Base-by-base conservation (phyloP, 768 basidiomycete genomes). In the Cubamyces sp. region DNA sequence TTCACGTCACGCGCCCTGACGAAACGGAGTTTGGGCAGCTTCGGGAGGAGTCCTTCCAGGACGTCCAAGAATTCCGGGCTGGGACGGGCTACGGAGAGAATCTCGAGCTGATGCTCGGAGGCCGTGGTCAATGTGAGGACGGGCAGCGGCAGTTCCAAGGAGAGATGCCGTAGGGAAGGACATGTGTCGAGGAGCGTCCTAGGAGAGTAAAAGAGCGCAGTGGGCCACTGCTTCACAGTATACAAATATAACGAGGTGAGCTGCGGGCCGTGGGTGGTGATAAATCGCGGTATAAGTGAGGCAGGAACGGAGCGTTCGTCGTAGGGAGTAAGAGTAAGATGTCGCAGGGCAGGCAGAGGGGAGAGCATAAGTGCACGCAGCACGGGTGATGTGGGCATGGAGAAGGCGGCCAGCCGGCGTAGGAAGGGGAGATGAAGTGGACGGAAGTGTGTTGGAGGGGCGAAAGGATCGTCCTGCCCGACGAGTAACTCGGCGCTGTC, bases 31-130 rank as follows among this genome's bases (percentile, higher is more conserved):
- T 76, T 68, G 0, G 89, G 88, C 19, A 92, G 73, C 3, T 73
- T 77, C 5, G 84, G 83, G 25, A 91, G 75, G 26, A 86, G 66
- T 1, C 73, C 71, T 66, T 88, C 86, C 47, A 93, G 72, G 6
- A 81, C 74, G 12, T 68, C 68, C 78, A 87, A 86, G 58, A 86
- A 87, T 18, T 85, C 81, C 16, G 78, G 57, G 59, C 77, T 83
- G 1, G 92, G 92, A n/a, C 90, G 81, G 0, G 92, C 90, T 64
- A 94, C 84, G 18, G 90, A 89, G 6, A 94, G 76, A 45, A 90
- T 84, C 62, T 83, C 80, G 21, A 93, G 77, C 12, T 78, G 77
- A 8, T 79, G 78, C 25, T 45, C 62, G 40, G 66, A 64, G 57
- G 56, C 51, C 5, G 61, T 57, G 19, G 72, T 68, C 7, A 84